Evolutionary conservation across 208 protist genomes (phyloP).

Genomic region (Lotmaria passim): DNA sequence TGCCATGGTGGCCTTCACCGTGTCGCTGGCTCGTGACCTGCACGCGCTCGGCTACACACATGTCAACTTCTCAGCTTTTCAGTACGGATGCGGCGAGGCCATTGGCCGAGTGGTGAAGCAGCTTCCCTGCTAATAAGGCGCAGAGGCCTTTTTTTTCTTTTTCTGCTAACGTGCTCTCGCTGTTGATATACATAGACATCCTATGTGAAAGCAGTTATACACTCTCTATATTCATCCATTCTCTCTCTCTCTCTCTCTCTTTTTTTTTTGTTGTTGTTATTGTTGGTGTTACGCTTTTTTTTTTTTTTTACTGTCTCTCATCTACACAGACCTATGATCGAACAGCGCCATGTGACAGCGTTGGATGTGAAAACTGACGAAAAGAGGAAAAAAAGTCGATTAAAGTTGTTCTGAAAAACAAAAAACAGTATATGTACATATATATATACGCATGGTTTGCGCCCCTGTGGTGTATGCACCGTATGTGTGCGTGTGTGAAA

Average conservation of each 20-base stretch:
- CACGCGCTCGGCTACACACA: conserved; percentile 30
- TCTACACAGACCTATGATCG: too few species aligned
- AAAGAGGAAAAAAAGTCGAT: too few species aligned
- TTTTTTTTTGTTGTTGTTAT: neutral
- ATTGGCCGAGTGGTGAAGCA: conserved; percentile 34
- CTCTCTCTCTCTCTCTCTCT: too few species aligned
- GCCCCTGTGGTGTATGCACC: neutral
- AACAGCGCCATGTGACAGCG: too few species aligned
- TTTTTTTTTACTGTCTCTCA: neutral
- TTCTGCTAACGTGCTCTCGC: neutral
- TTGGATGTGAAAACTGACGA: too few species aligned
- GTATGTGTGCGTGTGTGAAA: conserved; percentile 3
- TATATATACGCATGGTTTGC: neutral
- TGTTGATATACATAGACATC: too few species aligned
- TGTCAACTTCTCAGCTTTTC: conserved; percentile 49
- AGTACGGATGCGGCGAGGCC: conserved; percentile 35
- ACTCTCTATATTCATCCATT: too few species aligned
- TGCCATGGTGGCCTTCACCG: conserved; percentile 34
- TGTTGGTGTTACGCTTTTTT: neutral
- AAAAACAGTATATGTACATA: too few species aligned
- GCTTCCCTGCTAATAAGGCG: conserved; percentile 12
- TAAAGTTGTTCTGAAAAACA: too few species aligned
- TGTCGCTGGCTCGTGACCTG: conserved; percentile 25
- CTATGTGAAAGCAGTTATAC: too few species aligned
- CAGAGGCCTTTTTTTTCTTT: neutral